Conservation (phyloP, 108 stramenopile species). For the Cyclotella choctawhatcheeana region DNA sequence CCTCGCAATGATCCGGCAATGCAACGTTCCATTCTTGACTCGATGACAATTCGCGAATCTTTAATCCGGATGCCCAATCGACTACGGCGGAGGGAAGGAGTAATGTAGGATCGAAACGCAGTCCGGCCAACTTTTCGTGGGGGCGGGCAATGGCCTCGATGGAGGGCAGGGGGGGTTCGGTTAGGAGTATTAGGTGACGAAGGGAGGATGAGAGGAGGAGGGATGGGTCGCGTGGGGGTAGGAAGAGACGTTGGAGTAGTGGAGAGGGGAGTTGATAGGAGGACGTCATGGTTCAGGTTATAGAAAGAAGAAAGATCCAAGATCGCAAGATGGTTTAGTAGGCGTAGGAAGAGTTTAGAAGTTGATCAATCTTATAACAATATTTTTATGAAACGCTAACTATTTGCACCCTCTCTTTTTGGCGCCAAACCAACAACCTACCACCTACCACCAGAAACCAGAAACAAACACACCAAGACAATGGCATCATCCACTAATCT, state of each 20-base stretch:
- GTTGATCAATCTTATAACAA: neutral
- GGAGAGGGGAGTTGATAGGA: conserved; percentile 23
- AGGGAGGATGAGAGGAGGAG: conserved; percentile 23
- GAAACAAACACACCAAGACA: too few relatives aligned
- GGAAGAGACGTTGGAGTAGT: conserved; percentile 37
- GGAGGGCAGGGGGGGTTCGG: conserved; percentile 46
- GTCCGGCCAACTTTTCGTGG: conserved; percentile 46
- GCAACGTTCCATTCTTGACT: neutral
- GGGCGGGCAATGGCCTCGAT: conserved; percentile 35
- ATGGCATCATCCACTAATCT: conserved; percentile 2
- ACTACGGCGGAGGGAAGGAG: conserved; percentile 28
- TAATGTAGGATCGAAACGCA: conserved; percentile 40
- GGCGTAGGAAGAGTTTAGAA: too few relatives aligned
- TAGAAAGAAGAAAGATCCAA: too few relatives aligned
- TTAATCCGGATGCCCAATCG: conserved; percentile 25
- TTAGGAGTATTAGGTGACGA: conserved; percentile 27
- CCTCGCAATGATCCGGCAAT: conserved; percentile 37
- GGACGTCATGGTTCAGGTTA: conserved; percentile 18
- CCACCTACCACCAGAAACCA: too few relatives aligned
- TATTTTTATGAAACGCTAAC: too few relatives aligned
- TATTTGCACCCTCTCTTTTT: too few relatives aligned
- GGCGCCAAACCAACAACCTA: too few relatives aligned
- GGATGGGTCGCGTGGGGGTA: conserved; percentile 22
- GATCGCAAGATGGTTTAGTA: too few relatives aligned
- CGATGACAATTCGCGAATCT: conserved; percentile 19